Conservation (phyloP, 1,284 basidiomycete genomes). For the Cutaneotrichosporon spelunceum region DNA sequence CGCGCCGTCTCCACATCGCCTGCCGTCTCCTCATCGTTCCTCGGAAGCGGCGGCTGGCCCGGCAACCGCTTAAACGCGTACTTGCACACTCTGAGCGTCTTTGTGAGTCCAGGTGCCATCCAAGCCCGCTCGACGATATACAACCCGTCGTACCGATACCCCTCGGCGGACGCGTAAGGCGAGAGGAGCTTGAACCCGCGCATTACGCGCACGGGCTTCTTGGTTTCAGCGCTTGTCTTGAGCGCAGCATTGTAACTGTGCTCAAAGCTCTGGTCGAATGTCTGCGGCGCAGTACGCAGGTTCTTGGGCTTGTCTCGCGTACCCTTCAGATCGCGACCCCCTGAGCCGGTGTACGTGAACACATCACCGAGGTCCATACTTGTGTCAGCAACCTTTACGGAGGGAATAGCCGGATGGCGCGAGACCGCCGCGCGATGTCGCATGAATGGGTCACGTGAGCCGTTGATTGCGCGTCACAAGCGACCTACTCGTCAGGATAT, state of each 20-base stretch:
- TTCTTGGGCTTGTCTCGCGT: conserved; percentile 48
- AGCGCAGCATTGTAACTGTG: conserved; percentile 48
- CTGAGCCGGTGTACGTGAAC: conserved; percentile 44
- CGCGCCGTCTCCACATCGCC: neutral
- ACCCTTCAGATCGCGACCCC: conserved; percentile 47
- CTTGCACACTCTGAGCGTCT: conserved; percentile 38
- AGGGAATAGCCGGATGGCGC: no score
- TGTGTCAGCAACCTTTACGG: no score
- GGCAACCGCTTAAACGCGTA: conserved; percentile 41
- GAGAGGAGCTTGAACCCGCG: conserved; percentile 52
- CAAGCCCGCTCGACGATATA: conserved; percentile 48
- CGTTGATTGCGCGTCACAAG: no score
- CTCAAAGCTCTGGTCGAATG: conserved; percentile 49
- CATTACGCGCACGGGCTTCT: conserved; percentile 52
- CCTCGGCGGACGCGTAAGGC: conserved; percentile 33
- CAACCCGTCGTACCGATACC: conserved; percentile 54
- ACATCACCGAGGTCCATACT: conserved; percentile 43
- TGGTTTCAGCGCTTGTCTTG: conserved; percentile 41
- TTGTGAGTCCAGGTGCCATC: conserved; percentile 43
- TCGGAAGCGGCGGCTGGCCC: conserved; percentile 33
- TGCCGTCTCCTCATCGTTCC: conserved; percentile 9
- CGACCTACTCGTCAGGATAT: conserved; percentile 46
- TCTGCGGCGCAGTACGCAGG: conserved; percentile 52
- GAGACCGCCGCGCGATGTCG: no score
- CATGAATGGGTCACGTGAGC: no score